Percentiles rank a stretch among this genome's conserved stretches.
Conservation (phyloP, 2,329 filamentous ascomycete genomes). For the Aspergillus jensenii region DNA sequence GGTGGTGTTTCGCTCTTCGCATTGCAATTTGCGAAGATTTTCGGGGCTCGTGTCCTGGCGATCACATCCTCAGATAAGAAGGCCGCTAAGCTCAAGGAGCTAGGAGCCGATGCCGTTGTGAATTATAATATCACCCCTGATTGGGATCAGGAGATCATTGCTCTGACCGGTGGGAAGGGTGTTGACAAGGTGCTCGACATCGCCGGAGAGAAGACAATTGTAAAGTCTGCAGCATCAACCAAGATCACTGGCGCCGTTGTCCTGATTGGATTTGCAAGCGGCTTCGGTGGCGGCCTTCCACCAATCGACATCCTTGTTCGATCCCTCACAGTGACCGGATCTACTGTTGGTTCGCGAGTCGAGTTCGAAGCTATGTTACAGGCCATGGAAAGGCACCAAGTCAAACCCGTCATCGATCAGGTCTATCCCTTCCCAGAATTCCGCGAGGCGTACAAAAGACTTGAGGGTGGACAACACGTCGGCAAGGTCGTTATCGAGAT, state of each 20-base stretch:
- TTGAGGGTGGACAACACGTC: slow-evolving; percentile 49
- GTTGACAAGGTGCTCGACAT: slow-evolving; percentile 61
- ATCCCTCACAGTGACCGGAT: slow-evolving; percentile 50
- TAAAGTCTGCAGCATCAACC: slow-evolving; percentile 49
- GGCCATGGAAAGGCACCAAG: slow-evolving; percentile 49
- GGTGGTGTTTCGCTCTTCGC: slow-evolving; percentile 11
- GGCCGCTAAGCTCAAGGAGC: slow-evolving; percentile 10
- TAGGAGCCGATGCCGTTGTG: slow-evolving; percentile 10
- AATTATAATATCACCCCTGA: slow-evolving; percentile 9
- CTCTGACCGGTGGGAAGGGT: slow-evolving; percentile 47
- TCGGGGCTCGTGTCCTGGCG: slow-evolving; percentile 14
- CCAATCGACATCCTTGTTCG: slow-evolving; percentile 29
- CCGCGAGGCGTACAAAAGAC: slow-evolving; percentile 51
- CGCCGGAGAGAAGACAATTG: slow-evolving; percentile 46
- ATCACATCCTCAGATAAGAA: slow-evolving; percentile 20
- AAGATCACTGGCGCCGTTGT: slow-evolving; percentile 43
- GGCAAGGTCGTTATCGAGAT: slow-evolving; percentile 48
- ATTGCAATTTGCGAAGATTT: slow-evolving; percentile 6
- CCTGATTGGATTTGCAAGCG: slow-evolving; percentile 44
- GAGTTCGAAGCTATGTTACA: slow-evolving; percentile 56
- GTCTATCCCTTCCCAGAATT: slow-evolving; percentile 49
- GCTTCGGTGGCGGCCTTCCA: slow-evolving; percentile 16
- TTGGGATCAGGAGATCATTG: slow-evolving; percentile 42
- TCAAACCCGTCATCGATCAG: slow-evolving; percentile 39
- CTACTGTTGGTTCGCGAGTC: slow-evolving; percentile 51